Conservation (phyloP, 495 filamentous ascomycete genomes). For the Talaromyces proteolyticus region DNA sequence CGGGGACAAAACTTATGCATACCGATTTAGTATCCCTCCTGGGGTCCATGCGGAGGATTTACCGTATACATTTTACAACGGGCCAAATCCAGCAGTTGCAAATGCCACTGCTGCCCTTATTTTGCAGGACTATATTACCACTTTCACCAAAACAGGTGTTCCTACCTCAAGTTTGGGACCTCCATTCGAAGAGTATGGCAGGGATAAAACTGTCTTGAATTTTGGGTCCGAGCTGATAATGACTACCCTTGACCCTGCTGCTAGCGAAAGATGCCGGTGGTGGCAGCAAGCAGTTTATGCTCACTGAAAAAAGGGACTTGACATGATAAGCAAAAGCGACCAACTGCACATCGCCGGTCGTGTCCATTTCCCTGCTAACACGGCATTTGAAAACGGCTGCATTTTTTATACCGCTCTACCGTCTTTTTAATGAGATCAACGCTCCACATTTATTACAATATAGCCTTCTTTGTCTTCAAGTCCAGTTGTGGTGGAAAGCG, state of each 20-base stretch:
- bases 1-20: slow-evolving; percentile 48
- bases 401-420: no score
- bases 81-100: slow-evolving; percentile 28
- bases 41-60: slow-evolving; percentile 51
- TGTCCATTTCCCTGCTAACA: no score
- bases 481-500: no score
- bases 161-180: slow-evolving; percentile 36
- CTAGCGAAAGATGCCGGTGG: slow-evolving; percentile 37
- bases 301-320: no score
- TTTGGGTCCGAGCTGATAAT: slow-evolving; percentile 35
- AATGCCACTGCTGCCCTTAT: slow-evolving; percentile 41
- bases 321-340: no score
- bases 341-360: no score
- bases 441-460: no score
- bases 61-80: slow-evolving; percentile 56
- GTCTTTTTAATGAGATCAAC: no score
- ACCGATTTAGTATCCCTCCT: slow-evolving; percentile 56
- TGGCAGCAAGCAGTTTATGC: slow-evolving; percentile 16
- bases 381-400: no score
- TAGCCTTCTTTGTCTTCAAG: no score
- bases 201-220: slow-evolving; percentile 28
- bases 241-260: slow-evolving; percentile 33
- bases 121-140: slow-evolving; percentile 56
- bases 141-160: slow-evolving; percentile 43
- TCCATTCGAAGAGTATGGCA: slow-evolving; percentile 34